Base-by-base conservation (phyloP, 106 monocot genomes). In the Dendrobium huoshanense region DNA sequence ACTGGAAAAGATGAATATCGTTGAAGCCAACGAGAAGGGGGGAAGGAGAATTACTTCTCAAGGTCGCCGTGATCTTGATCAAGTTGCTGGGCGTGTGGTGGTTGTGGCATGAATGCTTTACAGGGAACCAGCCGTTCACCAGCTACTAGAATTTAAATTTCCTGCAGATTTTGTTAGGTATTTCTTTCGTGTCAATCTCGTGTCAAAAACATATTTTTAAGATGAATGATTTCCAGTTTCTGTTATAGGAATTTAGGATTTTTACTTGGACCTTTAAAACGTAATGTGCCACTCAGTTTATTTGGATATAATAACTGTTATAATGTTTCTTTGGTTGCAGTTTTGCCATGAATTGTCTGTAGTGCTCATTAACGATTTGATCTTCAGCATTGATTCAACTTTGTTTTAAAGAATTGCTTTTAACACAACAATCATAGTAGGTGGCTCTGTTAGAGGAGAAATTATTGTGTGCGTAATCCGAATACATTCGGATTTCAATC, bases 1-100 rank as follows among this genome's bases (percentile, higher is more conserved):
- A 44, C 56, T 93, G 68, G 80, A 93, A 41, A 80, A 83, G 10
- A 87, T 93, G 88, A 83, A 87, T 18, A 93, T 93, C 20, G 67
- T 90, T 51, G 90, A 88, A 17, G 44, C 85, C 8, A 81, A 88
- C 64, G 37, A 86, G 0, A 93, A 85, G 37, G 88, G 92, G 43
- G 90, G 90, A 51, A 83, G 90, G 77, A 88, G 22, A 59, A 90
- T 90, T 61, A 85, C 90, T 68, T 90, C 90, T 4, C 80, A 85
- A 72, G 90, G 90, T 5, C 58, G 54, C 41, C 79, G 87, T 3
- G 90, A 90, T 85, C 90, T 90, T 74, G 88, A 90, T 75, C 87
- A 90, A 82, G 87, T 90, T 72, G 90, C 90, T 15, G 87, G 90
- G 0, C 82, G 86, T 7, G 78, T 82, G 77, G 81, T 67, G 1